These are phyloP conservation scores for Botrytis medusae DNA, from an alignment of 2,329 filamentous ascomycete genomes.

Conservation along the genomic window DNA sequence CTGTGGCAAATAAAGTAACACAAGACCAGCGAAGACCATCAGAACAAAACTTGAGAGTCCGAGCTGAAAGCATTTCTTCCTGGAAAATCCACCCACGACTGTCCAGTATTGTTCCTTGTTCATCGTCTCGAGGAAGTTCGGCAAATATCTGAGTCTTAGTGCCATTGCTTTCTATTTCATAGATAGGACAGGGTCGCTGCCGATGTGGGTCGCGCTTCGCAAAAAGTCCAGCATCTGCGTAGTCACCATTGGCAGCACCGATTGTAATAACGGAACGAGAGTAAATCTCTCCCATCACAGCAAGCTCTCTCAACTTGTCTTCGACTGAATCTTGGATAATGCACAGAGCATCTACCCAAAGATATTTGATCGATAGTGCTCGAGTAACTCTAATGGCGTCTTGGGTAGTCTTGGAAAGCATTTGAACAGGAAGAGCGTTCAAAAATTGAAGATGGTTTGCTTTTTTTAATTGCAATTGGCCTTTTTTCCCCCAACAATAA, in stretches of 20 bases:
- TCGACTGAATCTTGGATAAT: not conserved
- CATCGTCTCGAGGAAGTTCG: not conserved
- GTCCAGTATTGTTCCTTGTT: not conserved
- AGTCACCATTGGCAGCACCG: not conserved
- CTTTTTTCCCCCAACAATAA: not conserved
- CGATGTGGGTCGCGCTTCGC: not conserved
- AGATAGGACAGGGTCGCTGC: not conserved
- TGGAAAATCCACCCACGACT: not conserved
- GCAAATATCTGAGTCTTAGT: not conserved
- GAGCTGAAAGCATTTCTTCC: not conserved
- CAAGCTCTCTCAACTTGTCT: not conserved
- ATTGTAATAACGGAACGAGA: not conserved
- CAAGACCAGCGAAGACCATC: not conserved
- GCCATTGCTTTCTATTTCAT: not conserved
- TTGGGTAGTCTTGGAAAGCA: not conserved
- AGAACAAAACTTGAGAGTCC: not conserved
- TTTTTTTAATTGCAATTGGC: not conserved
- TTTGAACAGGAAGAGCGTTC: not conserved
- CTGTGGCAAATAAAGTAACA: not conserved
- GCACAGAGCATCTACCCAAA: not conserved
- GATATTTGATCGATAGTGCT: not conserved
- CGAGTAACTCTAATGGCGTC: not conserved
- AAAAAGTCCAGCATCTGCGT: constrained; percentile 30
- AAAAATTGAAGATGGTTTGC: not conserved
- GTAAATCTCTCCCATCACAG: not conserved